Conservation (phyloP, 805 yeast species). For the Kodamaea leandrae region DNA sequence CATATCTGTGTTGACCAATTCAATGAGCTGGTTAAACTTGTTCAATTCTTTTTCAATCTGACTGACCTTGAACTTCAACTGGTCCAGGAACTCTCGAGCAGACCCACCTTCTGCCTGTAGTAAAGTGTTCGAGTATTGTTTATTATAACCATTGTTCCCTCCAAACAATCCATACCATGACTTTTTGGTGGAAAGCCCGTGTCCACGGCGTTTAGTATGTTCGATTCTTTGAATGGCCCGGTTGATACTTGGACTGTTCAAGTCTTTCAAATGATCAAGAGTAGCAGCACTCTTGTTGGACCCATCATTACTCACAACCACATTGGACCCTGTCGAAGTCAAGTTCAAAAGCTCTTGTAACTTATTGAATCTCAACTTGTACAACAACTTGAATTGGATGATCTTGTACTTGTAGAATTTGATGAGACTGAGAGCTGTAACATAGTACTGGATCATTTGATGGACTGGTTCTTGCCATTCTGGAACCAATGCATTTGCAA, state of each 20-base stretch:
- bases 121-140: slow-evolving; percentile 12
- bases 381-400: slow-evolving; percentile 43
- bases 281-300: slow-evolving; percentile 4
- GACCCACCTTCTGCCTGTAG: slow-evolving; percentile 7
- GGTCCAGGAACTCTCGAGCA: slow-evolving; percentile 11
- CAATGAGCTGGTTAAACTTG: slow-evolving; percentile 49
- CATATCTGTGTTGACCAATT: slow-evolving; percentile 43
- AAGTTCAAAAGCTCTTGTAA: slow-evolving; percentile 35
- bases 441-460: slow-evolving; percentile 45
- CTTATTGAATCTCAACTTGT: slow-evolving; percentile 38
- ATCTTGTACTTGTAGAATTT: slow-evolving; percentile 52
- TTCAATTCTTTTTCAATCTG: slow-evolving; percentile 40
- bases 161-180: slow-evolving; percentile 47
- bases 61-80: slow-evolving; percentile 28
- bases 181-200: slow-evolving; percentile 22
- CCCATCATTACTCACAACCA: slow-evolving; percentile 11
- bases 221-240: slow-evolving; percentile 35
- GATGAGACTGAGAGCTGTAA: slow-evolving; percentile 43
- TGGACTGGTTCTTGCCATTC: slow-evolving; percentile 52
- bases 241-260: slow-evolving; percentile 39
- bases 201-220: slow-evolving; percentile 18
- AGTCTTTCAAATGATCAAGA: slow-evolving; percentile 28
- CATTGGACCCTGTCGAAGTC: slow-evolving; percentile 13
- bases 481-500: slow-evolving; percentile 35
- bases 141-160: slow-evolving; percentile 33